These are phyloP conservation scores for Chlamydomonas eustigma DNA, from an alignment of 139 green algal genomes.

Conservation along the genomic window DNA sequence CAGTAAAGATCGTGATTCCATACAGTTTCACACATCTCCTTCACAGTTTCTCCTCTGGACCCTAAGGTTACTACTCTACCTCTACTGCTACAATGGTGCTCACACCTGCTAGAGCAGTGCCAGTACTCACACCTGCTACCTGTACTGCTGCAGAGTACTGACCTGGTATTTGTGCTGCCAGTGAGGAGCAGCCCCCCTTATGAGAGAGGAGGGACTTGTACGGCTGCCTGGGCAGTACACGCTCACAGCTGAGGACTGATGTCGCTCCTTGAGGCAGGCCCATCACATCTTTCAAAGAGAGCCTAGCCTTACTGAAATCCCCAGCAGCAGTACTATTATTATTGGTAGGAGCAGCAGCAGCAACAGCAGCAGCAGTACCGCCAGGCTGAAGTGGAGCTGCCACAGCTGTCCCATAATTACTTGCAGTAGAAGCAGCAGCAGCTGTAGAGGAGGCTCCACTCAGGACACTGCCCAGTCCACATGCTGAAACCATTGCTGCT, in stretches of 20 bases:
- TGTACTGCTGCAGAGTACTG: too few species aligned
- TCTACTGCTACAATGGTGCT: too few species aligned
- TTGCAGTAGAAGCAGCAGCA: not conserved
- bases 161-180: slow-evolving; percentile 11
- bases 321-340: too few species aligned
- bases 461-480: not conserved
- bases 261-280: not conserved
- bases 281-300: slow-evolving; percentile 4
- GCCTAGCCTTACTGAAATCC: too few species aligned
- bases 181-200: slow-evolving; percentile 18
- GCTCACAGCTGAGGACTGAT: not conserved
- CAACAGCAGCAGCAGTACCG: not conserved
- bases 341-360: not conserved
- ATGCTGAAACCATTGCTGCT: not conserved
- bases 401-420: too few species aligned
- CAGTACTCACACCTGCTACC: too few species aligned
- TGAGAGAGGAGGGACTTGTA: not conserved
- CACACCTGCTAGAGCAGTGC: too few species aligned
- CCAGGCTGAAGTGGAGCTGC: not conserved
- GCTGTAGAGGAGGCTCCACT: not conserved
- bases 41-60: too few species aligned
- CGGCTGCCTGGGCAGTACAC: slow-evolving; percentile 12
- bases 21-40: too few species aligned
- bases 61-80: too few species aligned
- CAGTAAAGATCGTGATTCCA: too few species aligned